A percentile compares a stretch with the other conserved stretches of the same genome.
Conservation (phyloP, 2,329 filamentous ascomycete species). For the Penicillium sp. region DNA sequence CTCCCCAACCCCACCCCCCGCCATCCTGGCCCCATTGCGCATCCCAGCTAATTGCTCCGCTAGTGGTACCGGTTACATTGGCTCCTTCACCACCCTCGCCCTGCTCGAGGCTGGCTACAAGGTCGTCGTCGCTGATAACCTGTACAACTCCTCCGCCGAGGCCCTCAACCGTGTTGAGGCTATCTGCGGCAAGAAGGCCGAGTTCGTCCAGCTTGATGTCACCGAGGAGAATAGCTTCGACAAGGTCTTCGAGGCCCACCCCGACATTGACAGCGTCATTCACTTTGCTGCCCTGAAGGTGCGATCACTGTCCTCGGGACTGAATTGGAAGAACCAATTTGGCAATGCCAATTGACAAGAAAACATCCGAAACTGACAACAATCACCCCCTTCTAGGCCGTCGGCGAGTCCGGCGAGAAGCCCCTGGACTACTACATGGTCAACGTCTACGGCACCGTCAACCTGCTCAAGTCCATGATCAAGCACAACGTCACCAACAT, state of each 20-base stretch:
- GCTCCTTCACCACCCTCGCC: slow-evolving; percentile 90
- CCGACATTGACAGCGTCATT: slow-evolving; percentile 95
- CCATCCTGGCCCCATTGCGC: slow-evolving; percentile 12
- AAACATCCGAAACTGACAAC: background rate
- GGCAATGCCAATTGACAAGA: background rate
- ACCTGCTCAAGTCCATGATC: slow-evolving; percentile 82
- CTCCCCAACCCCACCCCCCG: background rate
- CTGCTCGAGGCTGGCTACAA: slow-evolving; percentile 94
- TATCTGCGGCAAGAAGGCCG: slow-evolving; percentile 82
- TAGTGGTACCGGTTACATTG: slow-evolving; percentile 96
- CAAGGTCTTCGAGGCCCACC: slow-evolving; percentile 83
- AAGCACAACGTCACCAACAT: slow-evolving; percentile 92
- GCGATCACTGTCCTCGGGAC: slow-evolving; percentile 11
- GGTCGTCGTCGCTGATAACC: slow-evolving; percentile 92
- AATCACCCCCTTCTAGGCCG: slow-evolving; percentile 61
- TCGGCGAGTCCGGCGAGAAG: slow-evolving; percentile 91
- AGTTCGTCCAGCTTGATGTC: slow-evolving; percentile 84
- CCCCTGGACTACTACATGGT: slow-evolving; percentile 97
- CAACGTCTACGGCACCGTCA: slow-evolving; percentile 91
- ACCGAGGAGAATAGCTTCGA: slow-evolving; percentile 83
- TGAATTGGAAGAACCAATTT: background rate
- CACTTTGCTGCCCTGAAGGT: slow-evolving; percentile 98
- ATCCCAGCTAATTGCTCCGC: slow-evolving; percentile 29
- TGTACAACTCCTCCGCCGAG: slow-evolving; percentile 95
- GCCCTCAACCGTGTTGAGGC: slow-evolving; percentile 94